Evolutionary conservation across 331 rosid species (phyloP).

Genomic region (Malus hybrid): DNA sequence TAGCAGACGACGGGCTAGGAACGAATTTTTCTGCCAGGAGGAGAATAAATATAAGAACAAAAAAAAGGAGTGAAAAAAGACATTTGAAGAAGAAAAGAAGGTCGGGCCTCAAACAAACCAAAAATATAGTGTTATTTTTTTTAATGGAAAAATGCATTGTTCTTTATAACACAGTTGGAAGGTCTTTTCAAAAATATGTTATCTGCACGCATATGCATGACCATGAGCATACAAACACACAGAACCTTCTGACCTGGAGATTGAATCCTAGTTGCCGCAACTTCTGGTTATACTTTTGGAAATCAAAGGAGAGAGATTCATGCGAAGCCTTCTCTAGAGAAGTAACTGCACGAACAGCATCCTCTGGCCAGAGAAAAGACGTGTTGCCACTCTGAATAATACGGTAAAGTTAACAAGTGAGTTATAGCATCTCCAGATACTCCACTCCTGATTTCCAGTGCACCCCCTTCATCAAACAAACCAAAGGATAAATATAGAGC

Average conservation of each 20-base stretch:
- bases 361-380: conserved; percentile 81
- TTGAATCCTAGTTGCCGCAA: conserved; percentile 58
- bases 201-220: not conserved
- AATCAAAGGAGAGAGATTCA: conserved; percentile 59
- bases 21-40: conserved; percentile 45
- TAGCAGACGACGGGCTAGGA: conserved; percentile 64
- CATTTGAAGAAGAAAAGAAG: not conserved
- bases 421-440: conserved; percentile 1
- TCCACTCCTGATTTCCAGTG: not conserved
- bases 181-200: not conserved
- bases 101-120: not conserved
- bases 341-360: conserved; percentile 60
- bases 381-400: conserved; percentile 38
- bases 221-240: not conserved
- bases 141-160: not conserved
- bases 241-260: conserved; percentile 53
- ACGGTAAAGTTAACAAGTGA: not conserved
- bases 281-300: conserved; percentile 83
- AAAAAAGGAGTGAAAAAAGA: not conserved
- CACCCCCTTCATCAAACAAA: not conserved
- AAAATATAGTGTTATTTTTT: not conserved
- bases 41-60: not conserved
- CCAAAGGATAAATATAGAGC: not conserved
- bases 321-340: conserved; percentile 79
- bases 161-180: not conserved